Conservation (phyloP, 306 rosid genomes). For the Lupinus albus region DNA sequence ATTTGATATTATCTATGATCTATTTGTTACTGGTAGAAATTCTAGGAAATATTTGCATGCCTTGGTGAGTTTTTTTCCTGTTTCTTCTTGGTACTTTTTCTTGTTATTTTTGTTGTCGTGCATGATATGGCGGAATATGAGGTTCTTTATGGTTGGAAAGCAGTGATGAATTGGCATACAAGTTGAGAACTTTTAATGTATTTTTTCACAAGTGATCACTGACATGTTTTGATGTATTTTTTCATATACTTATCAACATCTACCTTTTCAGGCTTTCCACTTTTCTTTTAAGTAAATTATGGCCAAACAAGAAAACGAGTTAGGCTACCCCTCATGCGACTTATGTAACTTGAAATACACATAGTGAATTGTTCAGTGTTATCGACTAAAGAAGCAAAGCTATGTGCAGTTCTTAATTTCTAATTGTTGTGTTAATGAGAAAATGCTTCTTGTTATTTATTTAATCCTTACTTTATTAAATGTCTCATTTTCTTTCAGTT, state of each 20-base stretch:
- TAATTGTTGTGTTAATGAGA: conserved; percentile 5
- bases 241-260: background rate
- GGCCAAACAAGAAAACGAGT: background rate
- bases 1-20: background rate
- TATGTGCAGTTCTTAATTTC: background rate
- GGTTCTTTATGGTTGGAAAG: background rate
- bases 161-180: background rate
- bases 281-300: background rate
- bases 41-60: background rate
- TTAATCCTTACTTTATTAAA: background rate
- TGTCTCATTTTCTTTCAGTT: background rate
- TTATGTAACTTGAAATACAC: too few relatives aligned
- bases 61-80: background rate
- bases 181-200: background rate
- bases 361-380: background rate
- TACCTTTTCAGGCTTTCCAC: background rate
- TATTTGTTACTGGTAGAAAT: background rate
- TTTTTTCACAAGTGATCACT: background rate
- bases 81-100: background rate
- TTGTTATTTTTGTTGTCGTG: background rate
- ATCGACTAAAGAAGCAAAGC: background rate
- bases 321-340: background rate
- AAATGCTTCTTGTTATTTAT: background rate
- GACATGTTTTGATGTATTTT: background rate
- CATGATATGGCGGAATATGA: background rate